Base-by-base conservation (phyloP, 1,139 yeast genomes). In the Taphrina pruni region DNA sequence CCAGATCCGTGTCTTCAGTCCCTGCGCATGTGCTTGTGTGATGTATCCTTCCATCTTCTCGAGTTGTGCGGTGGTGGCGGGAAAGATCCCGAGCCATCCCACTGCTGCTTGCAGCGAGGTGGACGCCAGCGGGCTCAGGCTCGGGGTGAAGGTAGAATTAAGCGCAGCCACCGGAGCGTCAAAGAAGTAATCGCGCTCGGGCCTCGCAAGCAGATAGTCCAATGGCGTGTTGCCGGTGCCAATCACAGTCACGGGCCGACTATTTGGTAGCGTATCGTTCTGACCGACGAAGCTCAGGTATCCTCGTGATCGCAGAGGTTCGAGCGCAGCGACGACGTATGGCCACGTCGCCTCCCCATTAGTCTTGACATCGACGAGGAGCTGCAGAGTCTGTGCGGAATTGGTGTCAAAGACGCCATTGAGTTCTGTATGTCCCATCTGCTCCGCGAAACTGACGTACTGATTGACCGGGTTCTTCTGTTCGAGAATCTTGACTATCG, bases 341-440 rank as follows among this genome's bases (percentile, higher is more conserved):
- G 75, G 74, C 72, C 82, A 79, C 1, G 81, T 77, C n/a, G 72
- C 70, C 1, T 70, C 75, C 14, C 80, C 81, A 35, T 78, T 78
- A 35, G 84, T 82, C 75, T 85, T 85, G 71, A 85, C 78, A 73
- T 85, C 87, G 66, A 85, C 78, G 70, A 81, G 80, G 39, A 85
- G 75, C 70, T 79, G 82, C 2, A 84, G 75, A 2, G 86, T 81
- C 21, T 76, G 76, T 48, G 76, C 75, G 0, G 83, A 78, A 50
- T 80, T 77, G 12, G 83, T 79, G 70, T 79, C 82, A 72, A 82
- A 85, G 1, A 84, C 80, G 20, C 86, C 87, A 72, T 65, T 65
- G 14, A 20, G 14, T 20, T 58, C 69, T 20, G 39, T 20, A 26
- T 46, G 32, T 21, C 52, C 55, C 32, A 21, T 43, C 0, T 46